phyloP scores from a whole-genome alignment of 2,329 filamentous ascomycete species.

The Elsinoe perseae region DNA sequence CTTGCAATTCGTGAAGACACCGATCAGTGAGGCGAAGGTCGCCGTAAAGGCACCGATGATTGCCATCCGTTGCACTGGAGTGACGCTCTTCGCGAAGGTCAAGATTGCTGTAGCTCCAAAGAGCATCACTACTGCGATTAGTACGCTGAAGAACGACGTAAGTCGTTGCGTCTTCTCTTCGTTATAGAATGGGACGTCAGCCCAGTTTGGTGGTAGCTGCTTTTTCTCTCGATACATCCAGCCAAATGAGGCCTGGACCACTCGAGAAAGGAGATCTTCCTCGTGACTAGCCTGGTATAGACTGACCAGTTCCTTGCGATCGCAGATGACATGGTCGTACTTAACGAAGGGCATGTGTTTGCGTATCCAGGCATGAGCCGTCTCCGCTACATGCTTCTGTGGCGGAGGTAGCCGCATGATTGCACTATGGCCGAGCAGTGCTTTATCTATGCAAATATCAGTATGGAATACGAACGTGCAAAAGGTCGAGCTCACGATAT shows the following conservation, averaged over 20 bases:
- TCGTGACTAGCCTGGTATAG: not conserved
- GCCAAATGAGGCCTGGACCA: not conserved
- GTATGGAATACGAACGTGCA: not conserved
- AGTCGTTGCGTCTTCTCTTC: not conserved
- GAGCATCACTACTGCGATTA: not conserved
- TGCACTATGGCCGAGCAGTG: not conserved
- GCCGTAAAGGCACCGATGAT: not conserved
- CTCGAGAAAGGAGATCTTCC: not conserved
- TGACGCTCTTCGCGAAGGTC: not conserved
- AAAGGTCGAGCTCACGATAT: not conserved
- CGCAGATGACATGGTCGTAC: not conserved
- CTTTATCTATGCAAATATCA: not conserved
- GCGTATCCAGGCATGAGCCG: not conserved
- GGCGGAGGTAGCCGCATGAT: not conserved
- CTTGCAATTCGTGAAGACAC: slow-evolving; percentile 2
- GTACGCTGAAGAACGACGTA: not conserved
- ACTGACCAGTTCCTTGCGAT: not conserved
- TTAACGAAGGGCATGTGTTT: not conserved
- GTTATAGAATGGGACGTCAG: not conserved
- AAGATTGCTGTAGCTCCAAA: not conserved
- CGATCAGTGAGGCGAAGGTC: not conserved
- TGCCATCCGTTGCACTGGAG: not conserved
- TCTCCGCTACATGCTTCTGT: not conserved
- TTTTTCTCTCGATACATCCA: not conserved
- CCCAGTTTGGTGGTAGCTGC: not conserved